Evolutionary conservation across 1,284 basidiomycete species (phyloP), one percentile per base, ranked within the genome.

Genomic region (Schizophyllum commune): DNA sequence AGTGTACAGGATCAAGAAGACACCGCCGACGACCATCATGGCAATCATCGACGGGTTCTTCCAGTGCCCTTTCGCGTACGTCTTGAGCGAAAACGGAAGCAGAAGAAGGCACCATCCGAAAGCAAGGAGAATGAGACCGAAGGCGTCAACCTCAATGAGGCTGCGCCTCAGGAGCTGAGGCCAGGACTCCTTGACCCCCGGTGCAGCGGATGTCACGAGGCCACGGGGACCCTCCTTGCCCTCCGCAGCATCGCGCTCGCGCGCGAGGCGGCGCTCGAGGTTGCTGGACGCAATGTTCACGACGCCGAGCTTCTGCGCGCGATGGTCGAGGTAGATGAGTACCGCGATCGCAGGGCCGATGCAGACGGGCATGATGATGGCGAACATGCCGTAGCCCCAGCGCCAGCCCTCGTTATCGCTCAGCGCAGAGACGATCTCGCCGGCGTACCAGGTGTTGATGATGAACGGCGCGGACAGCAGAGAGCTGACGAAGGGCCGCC

Each of bases 51-150:
- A 75, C 1, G 68, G 53, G 61, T 76, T 75, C 32, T 70, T 62
- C 75, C 75, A 77, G 32, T 70, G 66, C 47, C 72, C 68, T 15
- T 72, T 69, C 9, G 75, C 77, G 19, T 70, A 69, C 34, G 74
- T 72, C 11, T 72, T 70, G 17, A 88, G 75, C 1, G 84, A 83
- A 52, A 87, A 74, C 0, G 86, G 86, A 3, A 86, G 70, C n/a
- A 89, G 75, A 62, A 89, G 77, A 22, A 85, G 75, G 2, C 77
- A 73, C 56, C 83, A 73, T 0, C 79, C 78, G 9, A 77, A 74
- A 5, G 79, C 83, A 61, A 88, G 76, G 54, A 88, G 77, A 52
- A 83, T 52, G 22, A 88, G 77, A 17, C 86, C 87, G 55, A 84
- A 63, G 27, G 79, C 62, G 62, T 80, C 80, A 27, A 81, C 71